A percentile compares a stretch with the other conserved stretches of the same genome.
These are phyloP conservation scores for Calycina marina DNA, from an alignment of 2,329 filamentous ascomycete genomes.

Conservation along the genomic window DNA sequence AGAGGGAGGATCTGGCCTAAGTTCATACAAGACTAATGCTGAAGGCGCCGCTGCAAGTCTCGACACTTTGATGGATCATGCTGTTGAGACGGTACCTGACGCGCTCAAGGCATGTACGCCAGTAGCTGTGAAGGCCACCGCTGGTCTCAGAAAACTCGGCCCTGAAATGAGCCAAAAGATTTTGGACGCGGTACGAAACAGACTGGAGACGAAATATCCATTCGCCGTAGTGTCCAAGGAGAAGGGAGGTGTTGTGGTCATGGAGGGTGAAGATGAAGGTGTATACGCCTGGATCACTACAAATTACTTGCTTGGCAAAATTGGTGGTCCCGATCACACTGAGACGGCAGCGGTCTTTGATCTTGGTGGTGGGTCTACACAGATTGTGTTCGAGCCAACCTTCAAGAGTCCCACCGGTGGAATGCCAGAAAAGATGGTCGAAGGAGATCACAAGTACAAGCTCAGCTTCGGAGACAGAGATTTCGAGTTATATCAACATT, in stretches of 20 bases:
- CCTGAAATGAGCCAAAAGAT: conserved; percentile 70
- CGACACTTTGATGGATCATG: conserved; percentile 75
- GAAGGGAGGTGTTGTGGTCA: conserved; percentile 82
- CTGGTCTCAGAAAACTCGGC: conserved; percentile 79
- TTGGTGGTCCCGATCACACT: conserved; percentile 78
- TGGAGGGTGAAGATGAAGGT: conserved; percentile 94
- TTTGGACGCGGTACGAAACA: conserved; percentile 65
- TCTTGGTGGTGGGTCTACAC: conserved; percentile 89
- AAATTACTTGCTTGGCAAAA: conserved; percentile 96
- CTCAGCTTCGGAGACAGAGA: conserved; percentile 80
- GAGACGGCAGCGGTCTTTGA: conserved; percentile 93
- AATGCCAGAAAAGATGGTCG: conserved; percentile 70
- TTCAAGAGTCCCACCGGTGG: conserved; percentile 67
- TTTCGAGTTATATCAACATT: conserved; percentile 95
- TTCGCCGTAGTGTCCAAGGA: conserved; percentile 85
- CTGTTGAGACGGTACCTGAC: conserved; percentile 72
- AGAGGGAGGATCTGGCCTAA: conserved; percentile 59
- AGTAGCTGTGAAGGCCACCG: conserved; percentile 94
- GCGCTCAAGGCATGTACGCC: conserved; percentile 85
- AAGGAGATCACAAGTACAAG: conserved; percentile 92
- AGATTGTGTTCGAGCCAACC: conserved; percentile 96
- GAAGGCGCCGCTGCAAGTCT: conserved; percentile 80
- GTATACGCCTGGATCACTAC: conserved; percentile 99
- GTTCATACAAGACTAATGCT: conserved; percentile 74
- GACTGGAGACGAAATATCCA: conserved; percentile 78